Evolutionary conservation across 2,329 filamentous ascomycete species (phyloP), one percentile per base, ranked within the genome.

Genomic region (Xylaria sp.): DNA sequence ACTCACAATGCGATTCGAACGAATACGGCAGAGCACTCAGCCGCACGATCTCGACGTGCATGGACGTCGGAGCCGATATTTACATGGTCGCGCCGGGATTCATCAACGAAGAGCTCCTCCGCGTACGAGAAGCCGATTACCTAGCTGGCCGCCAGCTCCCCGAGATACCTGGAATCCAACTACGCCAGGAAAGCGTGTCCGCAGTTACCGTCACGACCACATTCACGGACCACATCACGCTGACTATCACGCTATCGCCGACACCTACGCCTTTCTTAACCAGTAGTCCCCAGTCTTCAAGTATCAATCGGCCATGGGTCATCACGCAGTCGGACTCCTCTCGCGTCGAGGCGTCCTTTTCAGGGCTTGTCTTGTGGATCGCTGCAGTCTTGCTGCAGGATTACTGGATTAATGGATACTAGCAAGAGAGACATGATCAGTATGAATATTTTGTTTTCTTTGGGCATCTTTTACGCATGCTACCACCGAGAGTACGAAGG

Each of bases 1-100:
- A 77, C 54, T 75, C 76, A 0, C 77, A 79, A 69, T 79, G 77
- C 66, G 77, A 78, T 62, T 67, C 74, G 10, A 64, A 63, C 25
- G 65, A 76, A 16, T 79, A 79, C 60, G 76, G 76, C 42, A 69
- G 71, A 10, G 75, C 76, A 13, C 73, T 79, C 5, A 72, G 72
- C 40, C 71, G 76, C 60, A 77, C 75, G 0, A 77, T 79, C 60
- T 71, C 71, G 2, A 72, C 74, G 3, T 78, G 76, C 66, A 73
- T 78, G 55, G 74, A 60, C 27, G 70, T 73, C 8, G 76, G 77
- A 4, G 76, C 77, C 23, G 72, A 77, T 57, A 78, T 79, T 16
- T 71, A 77, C 68, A 78, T 78, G 76, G 74, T 73, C 2, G 71
- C 75, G 1, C 73, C 77, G 0, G 71, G 71, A 5, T 63, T 48